Evolutionary conservation across 768 basidiomycete genomes (phyloP), one percentile per base, ranked within the genome.

Genomic region (Mycena capillaripes): DNA sequence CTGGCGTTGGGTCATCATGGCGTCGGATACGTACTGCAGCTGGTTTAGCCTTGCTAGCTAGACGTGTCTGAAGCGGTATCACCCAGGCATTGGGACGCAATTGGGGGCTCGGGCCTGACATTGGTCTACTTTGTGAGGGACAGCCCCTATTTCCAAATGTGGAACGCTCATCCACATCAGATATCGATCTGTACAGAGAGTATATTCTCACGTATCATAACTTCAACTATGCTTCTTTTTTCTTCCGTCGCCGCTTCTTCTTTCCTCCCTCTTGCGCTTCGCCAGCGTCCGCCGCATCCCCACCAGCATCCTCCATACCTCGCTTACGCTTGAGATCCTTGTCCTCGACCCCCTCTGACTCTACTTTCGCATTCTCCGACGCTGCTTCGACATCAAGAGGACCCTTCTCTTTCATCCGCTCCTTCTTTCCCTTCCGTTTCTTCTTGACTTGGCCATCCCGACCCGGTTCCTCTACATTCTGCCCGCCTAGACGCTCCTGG

Each of bases 241-340:
- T 76, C 70, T 82, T 86, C 65, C 86, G 84, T 71, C 81, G 79
- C 65, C 87, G 79, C 62, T 83, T 84, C 76, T 84, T 84, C 74
- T 81, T 88, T 27, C 67, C 72, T 36, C 69, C 71, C 76, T 83
- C 87, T 70, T 74, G 71, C 5, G 70, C 77, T 21, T 66, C 55
- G 1, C 32, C 76, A 9, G 40, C 64, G 17, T 44, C 69, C 4
- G 30, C 71, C 46, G 66, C 7, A 36, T 36, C 12, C 12, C 36
- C 36, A 36, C 36, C 12, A 12, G 36, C 73, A 9, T 66, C 70
- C n/a, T 67, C 72, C 38, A 55, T 72, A n/a, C 74, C 72, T 12
- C 69, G 61, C 36, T 74, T 76, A 19, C 75, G 72, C 42, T 77
- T 78, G 60, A 23, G 71, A 74, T 38, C 64, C 12, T 27, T 23